A percentile compares a stretch with the other conserved stretches of the same genome.
These are phyloP conservation scores for Metarhizium album DNA, from an alignment of 2,329 filamentous ascomycete species.

Conservation along the genomic window DNA sequence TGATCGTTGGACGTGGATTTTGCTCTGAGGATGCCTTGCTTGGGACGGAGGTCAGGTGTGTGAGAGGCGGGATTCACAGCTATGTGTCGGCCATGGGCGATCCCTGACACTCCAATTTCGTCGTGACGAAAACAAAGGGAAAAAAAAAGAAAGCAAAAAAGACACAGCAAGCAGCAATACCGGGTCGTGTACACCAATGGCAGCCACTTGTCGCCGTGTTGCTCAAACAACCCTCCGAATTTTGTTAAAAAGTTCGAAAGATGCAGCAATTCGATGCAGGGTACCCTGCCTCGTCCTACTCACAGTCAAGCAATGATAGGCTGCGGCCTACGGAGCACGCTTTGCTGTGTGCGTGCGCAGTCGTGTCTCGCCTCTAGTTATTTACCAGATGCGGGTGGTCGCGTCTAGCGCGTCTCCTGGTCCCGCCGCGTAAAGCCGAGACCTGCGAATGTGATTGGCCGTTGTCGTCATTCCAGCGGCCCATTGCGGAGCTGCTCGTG, in stretches of 20 bases:
- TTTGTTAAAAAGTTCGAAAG: neutral
- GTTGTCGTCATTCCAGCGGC: neutral
- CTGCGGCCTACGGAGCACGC: too few relatives aligned
- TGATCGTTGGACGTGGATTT: neutral
- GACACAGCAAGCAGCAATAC: too few relatives aligned
- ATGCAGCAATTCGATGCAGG: neutral
- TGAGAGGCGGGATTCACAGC: neutral
- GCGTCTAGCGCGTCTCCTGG: constrained; percentile 17
- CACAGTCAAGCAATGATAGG: too few relatives aligned
- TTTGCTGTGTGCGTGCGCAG: too few relatives aligned
- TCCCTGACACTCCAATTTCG: too few relatives aligned
- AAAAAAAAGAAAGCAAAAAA: too few relatives aligned
- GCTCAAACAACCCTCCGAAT: too few relatives aligned
- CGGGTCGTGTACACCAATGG: too few relatives aligned
- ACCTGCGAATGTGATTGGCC: constrained; percentile 3
- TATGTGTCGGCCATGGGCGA: too few relatives aligned
- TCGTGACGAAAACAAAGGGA: too few relatives aligned
- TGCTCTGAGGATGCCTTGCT: neutral
- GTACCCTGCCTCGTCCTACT: neutral
- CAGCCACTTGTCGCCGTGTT: neutral
- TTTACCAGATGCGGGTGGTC: constrained; percentile 1
- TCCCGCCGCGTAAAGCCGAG: constrained; percentile 27
- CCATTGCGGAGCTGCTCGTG: neutral
- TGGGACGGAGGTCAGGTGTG: neutral
- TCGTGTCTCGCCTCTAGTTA: neutral